A percentile compares a stretch with the other conserved stretches of the same genome.
phyloP scores from a whole-genome alignment of 129 eudicot genomes.

The Helichrysum umbraculigerum region DNA sequence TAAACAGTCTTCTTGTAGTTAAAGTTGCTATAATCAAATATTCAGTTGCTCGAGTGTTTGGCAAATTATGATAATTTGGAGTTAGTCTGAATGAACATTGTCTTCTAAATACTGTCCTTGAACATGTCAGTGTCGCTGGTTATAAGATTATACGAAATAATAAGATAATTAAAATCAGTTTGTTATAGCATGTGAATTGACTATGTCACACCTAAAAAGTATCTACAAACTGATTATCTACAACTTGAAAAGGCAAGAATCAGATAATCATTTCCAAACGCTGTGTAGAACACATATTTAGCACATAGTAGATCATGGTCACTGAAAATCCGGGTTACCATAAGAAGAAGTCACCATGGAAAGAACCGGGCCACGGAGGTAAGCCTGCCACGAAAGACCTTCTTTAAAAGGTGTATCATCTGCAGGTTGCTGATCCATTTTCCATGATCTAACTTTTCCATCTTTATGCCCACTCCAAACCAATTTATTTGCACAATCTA shows the following conservation, averaged over 20 bases:
- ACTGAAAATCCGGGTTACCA: slow-evolving; percentile 44
- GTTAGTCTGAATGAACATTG: neutral
- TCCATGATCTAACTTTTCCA: slow-evolving; percentile 92
- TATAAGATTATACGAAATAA: neutral
- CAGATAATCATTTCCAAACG: neutral
- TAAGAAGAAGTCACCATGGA: slow-evolving; percentile 69
- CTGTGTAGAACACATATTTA: neutral
- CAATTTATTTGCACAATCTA: slow-evolving; percentile 69
- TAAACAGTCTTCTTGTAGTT: neutral
- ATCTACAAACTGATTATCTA: neutral
- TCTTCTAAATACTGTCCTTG: neutral
- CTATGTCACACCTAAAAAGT: neutral
- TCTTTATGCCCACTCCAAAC: slow-evolving; percentile 99
- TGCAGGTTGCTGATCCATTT: slow-evolving; percentile 57
- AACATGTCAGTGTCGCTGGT: no score
- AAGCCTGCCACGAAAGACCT: slow-evolving; percentile 89
- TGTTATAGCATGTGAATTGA: neutral
- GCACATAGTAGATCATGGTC: neutral
- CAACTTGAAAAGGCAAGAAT: neutral
- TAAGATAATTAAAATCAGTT: neutral
- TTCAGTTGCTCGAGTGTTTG: neutral
- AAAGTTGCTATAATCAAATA: neutral
- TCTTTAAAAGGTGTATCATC: slow-evolving; percentile 64
- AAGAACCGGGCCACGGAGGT: slow-evolving; percentile 77
- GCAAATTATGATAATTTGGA: neutral